phyloP scores from a whole-genome alignment of 1,284 basidiomycete genomes.

The Malassezia furfur region DNA sequence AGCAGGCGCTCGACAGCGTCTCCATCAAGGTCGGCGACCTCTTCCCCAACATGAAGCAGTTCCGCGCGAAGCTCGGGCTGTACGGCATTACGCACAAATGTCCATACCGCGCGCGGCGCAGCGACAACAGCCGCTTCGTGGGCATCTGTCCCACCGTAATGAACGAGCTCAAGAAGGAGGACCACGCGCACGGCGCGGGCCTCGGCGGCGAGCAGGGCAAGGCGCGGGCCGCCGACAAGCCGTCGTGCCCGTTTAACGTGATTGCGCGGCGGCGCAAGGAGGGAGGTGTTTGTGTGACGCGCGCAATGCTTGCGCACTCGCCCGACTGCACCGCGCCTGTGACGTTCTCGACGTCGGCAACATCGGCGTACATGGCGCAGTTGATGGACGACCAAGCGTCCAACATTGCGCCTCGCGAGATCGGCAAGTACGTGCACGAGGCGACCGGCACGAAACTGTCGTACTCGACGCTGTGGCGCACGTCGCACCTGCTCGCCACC shows the following conservation, averaged over 20 bases:
- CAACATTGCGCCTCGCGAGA: slow-evolving; percentile 17
- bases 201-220: background rate
- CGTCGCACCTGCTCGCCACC: slow-evolving; percentile 14
- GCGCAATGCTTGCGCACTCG: slow-evolving; percentile 10
- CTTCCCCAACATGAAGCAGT: slow-evolving; percentile 19
- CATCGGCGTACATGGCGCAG: slow-evolving; percentile 18
- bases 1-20: background rate
- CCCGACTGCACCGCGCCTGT: slow-evolving; percentile 13
- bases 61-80: slow-evolving; percentile 13
- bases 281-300: slow-evolving; percentile 17
- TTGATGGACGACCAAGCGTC: slow-evolving; percentile 14
- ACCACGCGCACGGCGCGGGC: background rate
- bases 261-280: slow-evolving; percentile 18
- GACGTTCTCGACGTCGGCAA: slow-evolving; percentile 16
- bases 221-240: background rate
- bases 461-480: slow-evolving; percentile 19
- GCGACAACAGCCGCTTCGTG: slow-evolving; percentile 18
- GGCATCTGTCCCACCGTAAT: slow-evolving; percentile 17
- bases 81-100: slow-evolving; percentile 20
- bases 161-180: slow-evolving; percentile 16
- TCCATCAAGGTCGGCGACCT: slow-evolving; percentile 17
- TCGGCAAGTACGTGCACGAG: slow-evolving; percentile 18
- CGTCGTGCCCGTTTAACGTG: slow-evolving; percentile 13
- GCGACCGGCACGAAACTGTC: slow-evolving; percentile 18
- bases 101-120: slow-evolving; percentile 16